Conservation (phyloP, 495 filamentous ascomycete species). For the Parachaetomium inaequale region DNA sequence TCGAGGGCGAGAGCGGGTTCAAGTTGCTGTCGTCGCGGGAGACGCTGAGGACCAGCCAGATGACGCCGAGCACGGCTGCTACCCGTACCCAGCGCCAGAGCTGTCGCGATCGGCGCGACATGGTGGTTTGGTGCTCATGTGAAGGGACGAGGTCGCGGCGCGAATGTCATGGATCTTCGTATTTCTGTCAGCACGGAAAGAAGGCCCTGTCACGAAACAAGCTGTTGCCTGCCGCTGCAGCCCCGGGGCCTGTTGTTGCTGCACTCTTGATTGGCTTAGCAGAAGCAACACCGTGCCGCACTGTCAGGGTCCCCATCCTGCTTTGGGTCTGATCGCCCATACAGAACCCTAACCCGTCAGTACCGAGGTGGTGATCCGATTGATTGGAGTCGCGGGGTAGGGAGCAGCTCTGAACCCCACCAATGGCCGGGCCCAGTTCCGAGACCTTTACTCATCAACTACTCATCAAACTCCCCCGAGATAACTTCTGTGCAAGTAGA, state of each 20-base stretch:
- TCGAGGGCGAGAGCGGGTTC: not conserved
- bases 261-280: not conserved
- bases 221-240: not conserved
- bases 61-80: constrained; percentile 1
- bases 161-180: not conserved
- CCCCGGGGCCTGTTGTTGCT: not conserved
- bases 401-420: not conserved
- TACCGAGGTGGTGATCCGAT: not conserved
- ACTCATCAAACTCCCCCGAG: too few species aligned
- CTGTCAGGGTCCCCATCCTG: not conserved
- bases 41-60: constrained; percentile 15
- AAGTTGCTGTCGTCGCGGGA: not conserved
- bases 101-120: constrained; percentile 7
- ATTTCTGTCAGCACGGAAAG: not conserved
- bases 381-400: not conserved
- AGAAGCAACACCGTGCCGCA: not conserved
- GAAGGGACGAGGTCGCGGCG: not conserved
- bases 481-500: too few species aligned
- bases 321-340: not conserved
- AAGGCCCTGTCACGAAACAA: not conserved
- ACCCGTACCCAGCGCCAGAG: constrained; percentile 17
- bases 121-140: constrained; percentile 5
- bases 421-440: not conserved
- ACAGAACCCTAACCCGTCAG: not conserved
- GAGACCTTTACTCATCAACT: not conserved